Percentiles rank a stretch among this genome's conserved stretches.
These are phyloP conservation scores for Lentinula sp. DNA, from an alignment of 768 basidiomycete species.

Conservation along the genomic window DNA sequence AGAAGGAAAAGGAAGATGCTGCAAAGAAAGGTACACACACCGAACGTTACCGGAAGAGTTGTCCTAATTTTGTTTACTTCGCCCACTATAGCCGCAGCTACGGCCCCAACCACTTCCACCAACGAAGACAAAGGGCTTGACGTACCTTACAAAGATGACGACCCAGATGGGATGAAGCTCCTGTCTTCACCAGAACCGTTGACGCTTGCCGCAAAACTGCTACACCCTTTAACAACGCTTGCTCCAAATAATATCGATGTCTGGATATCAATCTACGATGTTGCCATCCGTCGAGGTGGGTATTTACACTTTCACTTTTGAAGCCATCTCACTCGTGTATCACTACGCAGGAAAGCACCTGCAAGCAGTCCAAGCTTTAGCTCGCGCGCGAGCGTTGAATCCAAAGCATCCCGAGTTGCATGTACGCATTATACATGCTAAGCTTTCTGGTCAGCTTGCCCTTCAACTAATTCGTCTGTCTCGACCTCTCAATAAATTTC, in stretches of 20 bases:
- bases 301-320: constrained; percentile 10
- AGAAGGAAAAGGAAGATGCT: constrained; percentile 57
- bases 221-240: constrained; percentile 55
- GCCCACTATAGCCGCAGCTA: constrained; percentile 11
- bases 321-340: background rate
- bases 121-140: constrained; percentile 74
- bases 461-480: background rate
- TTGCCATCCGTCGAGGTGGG: constrained; percentile 76
- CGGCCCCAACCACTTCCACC: constrained; percentile 27
- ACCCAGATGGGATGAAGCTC: constrained; percentile 76
- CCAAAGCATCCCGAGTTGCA: constrained; percentile 64
- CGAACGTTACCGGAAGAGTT: background rate
- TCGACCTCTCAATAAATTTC: background rate
- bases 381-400: constrained; percentile 46
- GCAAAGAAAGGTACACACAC: constrained; percentile 56
- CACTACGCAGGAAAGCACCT: constrained; percentile 62
- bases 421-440: constrained; percentile 61
- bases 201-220: constrained; percentile 67
- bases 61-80: constrained; percentile 3
- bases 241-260: constrained; percentile 52
- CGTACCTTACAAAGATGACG: constrained; percentile 61
- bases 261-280: constrained; percentile 76
- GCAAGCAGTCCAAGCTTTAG: constrained; percentile 69
- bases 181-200: constrained; percentile 58
- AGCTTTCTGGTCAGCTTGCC: constrained; percentile 38